These are phyloP conservation scores for Rhodosporidiobolus sp. DNA, from an alignment of 768 basidiomycete genomes.

Conservation along the genomic window DNA sequence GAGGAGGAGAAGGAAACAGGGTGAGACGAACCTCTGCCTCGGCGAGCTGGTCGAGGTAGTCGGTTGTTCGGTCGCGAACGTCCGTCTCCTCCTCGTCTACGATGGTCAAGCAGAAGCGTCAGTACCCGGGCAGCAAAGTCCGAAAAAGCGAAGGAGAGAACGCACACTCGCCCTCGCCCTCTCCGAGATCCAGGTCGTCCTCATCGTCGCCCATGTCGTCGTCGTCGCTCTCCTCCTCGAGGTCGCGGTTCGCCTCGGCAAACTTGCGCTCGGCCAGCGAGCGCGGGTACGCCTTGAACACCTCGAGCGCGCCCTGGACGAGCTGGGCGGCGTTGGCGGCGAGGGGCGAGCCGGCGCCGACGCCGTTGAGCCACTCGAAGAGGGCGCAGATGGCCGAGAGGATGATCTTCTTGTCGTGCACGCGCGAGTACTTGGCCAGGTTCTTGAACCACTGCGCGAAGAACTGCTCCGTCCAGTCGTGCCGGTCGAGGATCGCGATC, in stretches of 20 bases:
- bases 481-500: slow-evolving; percentile 68
- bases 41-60: slow-evolving; percentile 80
- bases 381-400: slow-evolving; percentile 72
- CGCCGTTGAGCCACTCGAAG: slow-evolving; percentile 68
- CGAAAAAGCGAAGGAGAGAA: slow-evolving; percentile 46
- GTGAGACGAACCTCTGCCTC: slow-evolving; percentile 60
- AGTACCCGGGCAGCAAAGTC: background rate
- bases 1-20: background rate
- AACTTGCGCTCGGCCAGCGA: slow-evolving; percentile 59
- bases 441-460: slow-evolving; percentile 79
- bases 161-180: slow-evolving; percentile 57
- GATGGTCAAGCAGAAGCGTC: background rate
- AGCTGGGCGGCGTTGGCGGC: slow-evolving; percentile 69
- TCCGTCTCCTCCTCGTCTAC: slow-evolving; percentile 65
- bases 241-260: slow-evolving; percentile 55
- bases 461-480: slow-evolving; percentile 67
- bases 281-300: slow-evolving; percentile 74
- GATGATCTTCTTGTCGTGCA: slow-evolving; percentile 84
- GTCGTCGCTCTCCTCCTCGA: slow-evolving; percentile 53
- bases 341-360: slow-evolving; percentile 43
- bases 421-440: slow-evolving; percentile 62
- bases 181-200: slow-evolving; percentile 55
- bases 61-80: slow-evolving; percentile 85
- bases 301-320: slow-evolving; percentile 66
- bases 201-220: slow-evolving; percentile 52